A percentile compares a stretch with the other conserved stretches of the same genome.
These are phyloP conservation scores for Graphium sp. DNA, from an alignment of 2,329 filamentous ascomycete genomes.

Conservation along the genomic window DNA sequence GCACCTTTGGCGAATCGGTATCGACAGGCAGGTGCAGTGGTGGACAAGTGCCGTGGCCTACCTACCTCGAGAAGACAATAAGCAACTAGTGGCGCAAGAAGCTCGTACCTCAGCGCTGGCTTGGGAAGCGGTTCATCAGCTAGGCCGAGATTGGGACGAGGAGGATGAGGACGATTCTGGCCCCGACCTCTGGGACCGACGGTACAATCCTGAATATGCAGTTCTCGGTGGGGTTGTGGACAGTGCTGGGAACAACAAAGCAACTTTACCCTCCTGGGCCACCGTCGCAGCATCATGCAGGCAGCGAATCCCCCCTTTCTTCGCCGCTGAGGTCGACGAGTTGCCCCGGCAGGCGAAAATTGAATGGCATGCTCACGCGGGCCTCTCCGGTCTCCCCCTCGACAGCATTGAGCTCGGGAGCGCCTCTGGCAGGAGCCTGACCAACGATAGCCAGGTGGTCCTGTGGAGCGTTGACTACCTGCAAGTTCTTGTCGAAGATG, in stretches of 20 bases:
- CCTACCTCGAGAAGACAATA: slow-evolving; percentile 27
- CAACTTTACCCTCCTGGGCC: slow-evolving; percentile 32
- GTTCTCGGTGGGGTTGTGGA: slow-evolving; percentile 16
- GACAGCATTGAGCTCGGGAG: slow-evolving; percentile 10
- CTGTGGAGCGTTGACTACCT: slow-evolving; percentile 15
- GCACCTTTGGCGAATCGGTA: slow-evolving; percentile 73
- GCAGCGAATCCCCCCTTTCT: slow-evolving; percentile 44
- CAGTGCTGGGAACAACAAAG: slow-evolving; percentile 9
- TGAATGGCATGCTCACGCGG: slow-evolving; percentile 68
- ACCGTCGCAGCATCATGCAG: too few species aligned
- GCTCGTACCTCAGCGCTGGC: slow-evolving; percentile 23
- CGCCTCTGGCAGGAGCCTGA: slow-evolving; percentile 2
- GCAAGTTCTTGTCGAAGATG: slow-evolving; percentile 9
- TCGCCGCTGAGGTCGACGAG: slow-evolving; percentile 58
- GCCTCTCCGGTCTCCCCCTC: slow-evolving; percentile 23
- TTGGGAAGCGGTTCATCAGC: slow-evolving; percentile 28
- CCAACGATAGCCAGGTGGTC: slow-evolving; percentile 6
- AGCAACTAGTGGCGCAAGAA: slow-evolving; percentile 13
- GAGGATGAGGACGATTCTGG: slow-evolving; percentile 23
- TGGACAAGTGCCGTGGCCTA: slow-evolving; percentile 68
- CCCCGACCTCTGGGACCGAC: slow-evolving; percentile 53
- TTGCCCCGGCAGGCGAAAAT: slow-evolving; percentile 59
- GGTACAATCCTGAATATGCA: slow-evolving; percentile 36
- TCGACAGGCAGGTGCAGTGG: slow-evolving; percentile 52
- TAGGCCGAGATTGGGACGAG: slow-evolving; percentile 30